Base-by-base conservation (phyloP, 441 rosid species). In the Breynia disticha region DNA sequence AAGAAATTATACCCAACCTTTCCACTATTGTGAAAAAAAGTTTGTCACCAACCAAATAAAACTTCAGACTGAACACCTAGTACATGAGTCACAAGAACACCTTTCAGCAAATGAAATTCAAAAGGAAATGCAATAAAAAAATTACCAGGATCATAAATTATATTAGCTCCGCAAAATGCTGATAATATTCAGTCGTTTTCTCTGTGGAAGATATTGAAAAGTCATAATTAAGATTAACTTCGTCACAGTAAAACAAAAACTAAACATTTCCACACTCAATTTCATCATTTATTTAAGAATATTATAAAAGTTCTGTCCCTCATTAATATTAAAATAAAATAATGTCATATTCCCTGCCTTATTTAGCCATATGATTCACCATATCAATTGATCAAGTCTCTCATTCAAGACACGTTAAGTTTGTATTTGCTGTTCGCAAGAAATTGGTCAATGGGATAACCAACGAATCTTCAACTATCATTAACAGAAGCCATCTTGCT, bases 181-280 rank as follows among this genome's bases (percentile, higher is more conserved):
- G 79, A 47, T 73, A 59, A 72, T 39, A 73, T 65, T 75, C 95
- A 45, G 64, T 43, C 72, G 71, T 62, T 80, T 80, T 83, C 61
- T 76, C 95, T 81, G 82, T 19, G 65, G 35, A 66, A 58, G 35
- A 11, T 56, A 76, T 55, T 66, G 59, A 59, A 67, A 67, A 35
- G 35, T 28, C 35, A 28, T 28, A 9, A 9, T 28, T n/a, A n/a
- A n/a, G n/a, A n/a, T 42, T 59, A 19, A 58, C 39, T 52, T 60
- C 19, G 61, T 35, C 16, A 57, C 41, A 16, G 48, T 44, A 37
- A 59, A 0, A 38, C 22, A 1, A 16, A 56, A 51, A 21, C 20
- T 48, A 1, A 22, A 47, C 19, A 11, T 49, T 16, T 12, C 15
- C 41, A 15, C 16, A 46, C 21, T 48, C 5, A 11, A 11, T 49